A percentile compares a stretch with the other conserved stretches of the same genome.
phyloP scores from a whole-genome alignment of 78 protist genomes.

The Tieghemostelium lacteum region DNA sequence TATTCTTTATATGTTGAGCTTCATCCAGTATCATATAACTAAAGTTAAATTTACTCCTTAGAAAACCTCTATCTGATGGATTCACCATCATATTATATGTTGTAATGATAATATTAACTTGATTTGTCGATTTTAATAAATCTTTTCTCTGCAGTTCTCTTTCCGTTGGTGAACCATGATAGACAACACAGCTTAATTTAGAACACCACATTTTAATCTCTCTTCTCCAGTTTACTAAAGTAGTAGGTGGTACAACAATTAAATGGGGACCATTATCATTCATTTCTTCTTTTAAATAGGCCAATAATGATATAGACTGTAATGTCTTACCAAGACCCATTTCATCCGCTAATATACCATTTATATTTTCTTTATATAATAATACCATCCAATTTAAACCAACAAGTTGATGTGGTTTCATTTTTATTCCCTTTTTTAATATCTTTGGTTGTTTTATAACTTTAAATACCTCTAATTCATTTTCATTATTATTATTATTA shows the following conservation, averaged over 20 bases:
- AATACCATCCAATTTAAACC: slow-evolving; percentile 95
- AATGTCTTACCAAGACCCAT: slow-evolving; percentile 97
- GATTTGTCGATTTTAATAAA: slow-evolving; percentile 89
- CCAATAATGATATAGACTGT: slow-evolving; percentile 94
- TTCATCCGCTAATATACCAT: slow-evolving; percentile 98
- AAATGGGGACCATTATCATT: slow-evolving; percentile 97
- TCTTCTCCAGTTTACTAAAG: slow-evolving; percentile 94
- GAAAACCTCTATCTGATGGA: slow-evolving; percentile 83
- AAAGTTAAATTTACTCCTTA: slow-evolving; percentile 91
- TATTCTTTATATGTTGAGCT: slow-evolving; percentile 98
- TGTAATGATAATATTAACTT: slow-evolving; percentile 95
- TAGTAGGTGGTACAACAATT: slow-evolving; percentile 93
- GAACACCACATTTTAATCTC: slow-evolving; percentile 96
- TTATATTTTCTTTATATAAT: slow-evolving; percentile 90
- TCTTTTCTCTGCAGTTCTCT: slow-evolving; percentile 90
- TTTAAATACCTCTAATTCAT: no score
- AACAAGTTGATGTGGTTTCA: slow-evolving; percentile 90
- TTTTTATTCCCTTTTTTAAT: no score
- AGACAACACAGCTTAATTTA: slow-evolving; percentile 92
- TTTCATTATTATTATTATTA: no score
- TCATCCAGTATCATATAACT: slow-evolving; percentile 96
- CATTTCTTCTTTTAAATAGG: slow-evolving; percentile 91
- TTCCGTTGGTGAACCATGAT: slow-evolving; percentile 91
- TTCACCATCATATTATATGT: slow-evolving; percentile 90
- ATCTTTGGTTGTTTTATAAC: no score